phyloP scores from a whole-genome alignment of 139 green algal species.

The Eudorina sp. region DNA sequence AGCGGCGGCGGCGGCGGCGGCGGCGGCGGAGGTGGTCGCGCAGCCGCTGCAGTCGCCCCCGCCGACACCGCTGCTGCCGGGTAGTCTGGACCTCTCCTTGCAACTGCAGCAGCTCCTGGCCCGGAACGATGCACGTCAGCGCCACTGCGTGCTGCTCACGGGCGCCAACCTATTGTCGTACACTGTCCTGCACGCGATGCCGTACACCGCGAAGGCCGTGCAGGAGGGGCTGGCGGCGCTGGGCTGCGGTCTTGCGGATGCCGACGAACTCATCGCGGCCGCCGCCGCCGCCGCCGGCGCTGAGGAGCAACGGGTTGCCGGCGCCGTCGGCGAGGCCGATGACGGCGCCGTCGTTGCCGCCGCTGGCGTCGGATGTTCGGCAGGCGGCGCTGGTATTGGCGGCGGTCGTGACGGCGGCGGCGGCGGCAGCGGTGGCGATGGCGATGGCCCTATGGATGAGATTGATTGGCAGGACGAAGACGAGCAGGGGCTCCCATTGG shows the following conservation, averaged over 20 bases:
- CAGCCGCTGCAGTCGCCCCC: background rate
- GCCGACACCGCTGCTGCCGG: background rate
- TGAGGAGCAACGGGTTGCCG: background rate
- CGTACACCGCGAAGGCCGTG: background rate
- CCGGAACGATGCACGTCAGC: background rate
- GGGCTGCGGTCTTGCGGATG: slow-evolving; percentile 16
- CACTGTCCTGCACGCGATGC: background rate
- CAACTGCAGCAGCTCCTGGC: background rate
- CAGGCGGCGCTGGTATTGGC: too few relatives aligned
- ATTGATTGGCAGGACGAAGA: background rate
- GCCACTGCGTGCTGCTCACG: background rate
- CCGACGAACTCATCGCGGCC: background rate
- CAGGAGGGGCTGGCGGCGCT: background rate
- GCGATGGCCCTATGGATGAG: background rate
- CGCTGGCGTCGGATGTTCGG: background rate
- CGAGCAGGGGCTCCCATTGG: slow-evolving; percentile 8
- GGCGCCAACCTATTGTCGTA: slow-evolving; percentile 44
- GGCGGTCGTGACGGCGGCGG: background rate
- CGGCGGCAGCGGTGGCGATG: background rate
- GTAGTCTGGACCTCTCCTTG: background rate
- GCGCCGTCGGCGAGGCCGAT: background rate
- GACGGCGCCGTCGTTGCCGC: background rate
- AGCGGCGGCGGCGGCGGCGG: background rate
- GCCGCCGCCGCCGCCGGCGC: background rate
- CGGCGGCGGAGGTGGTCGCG: background rate